Percentiles rank a stretch among this genome's conserved stretches.
Evolutionary conservation across 176 grass and related monocot genomes (phyloP).

Genomic region (Echinochloa phyllopogon): DNA sequence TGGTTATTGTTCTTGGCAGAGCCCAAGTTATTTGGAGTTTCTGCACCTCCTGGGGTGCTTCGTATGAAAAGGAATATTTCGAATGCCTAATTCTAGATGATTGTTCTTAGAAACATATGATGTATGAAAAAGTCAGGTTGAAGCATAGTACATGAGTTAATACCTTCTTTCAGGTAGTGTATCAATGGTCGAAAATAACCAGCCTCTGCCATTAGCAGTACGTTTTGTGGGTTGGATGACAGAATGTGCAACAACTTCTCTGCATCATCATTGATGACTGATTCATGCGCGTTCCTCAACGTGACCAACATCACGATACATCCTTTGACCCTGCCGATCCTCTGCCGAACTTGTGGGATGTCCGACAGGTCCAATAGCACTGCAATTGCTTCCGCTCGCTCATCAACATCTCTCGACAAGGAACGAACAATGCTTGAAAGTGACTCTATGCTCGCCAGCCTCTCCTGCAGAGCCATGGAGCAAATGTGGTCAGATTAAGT

Average conservation of each 20-base stretch:
- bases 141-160: neutral
- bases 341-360: slow-evolving; percentile 64
- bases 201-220: slow-evolving; percentile 86
- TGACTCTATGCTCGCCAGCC: slow-evolving; percentile 59
- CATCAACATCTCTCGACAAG: slow-evolving; percentile 63
- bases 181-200: slow-evolving; percentile 77
- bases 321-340: slow-evolving; percentile 84
- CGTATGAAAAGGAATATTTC: neutral
- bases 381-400: slow-evolving; percentile 66
- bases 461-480: slow-evolving; percentile 57
- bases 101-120: neutral
- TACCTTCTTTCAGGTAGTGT: slow-evolving; percentile 84
- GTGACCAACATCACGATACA: slow-evolving; percentile 81
- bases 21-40: neutral
- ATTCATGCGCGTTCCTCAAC: slow-evolving; percentile 66
- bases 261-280: slow-evolving; percentile 37
- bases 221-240: slow-evolving; percentile 78
- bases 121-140: neutral
- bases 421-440: slow-evolving; percentile 78
- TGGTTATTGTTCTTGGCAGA: neutral
- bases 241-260: slow-evolving; percentile 62
- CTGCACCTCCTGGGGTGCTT: neutral
- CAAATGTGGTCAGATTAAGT: no score
- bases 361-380: slow-evolving; percentile 72
- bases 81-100: neutral